A percentile compares a stretch with the other conserved stretches of the same genome.
phyloP scores from a whole-genome alignment of 1,139 yeast species.

The Candida sp. region DNA sequence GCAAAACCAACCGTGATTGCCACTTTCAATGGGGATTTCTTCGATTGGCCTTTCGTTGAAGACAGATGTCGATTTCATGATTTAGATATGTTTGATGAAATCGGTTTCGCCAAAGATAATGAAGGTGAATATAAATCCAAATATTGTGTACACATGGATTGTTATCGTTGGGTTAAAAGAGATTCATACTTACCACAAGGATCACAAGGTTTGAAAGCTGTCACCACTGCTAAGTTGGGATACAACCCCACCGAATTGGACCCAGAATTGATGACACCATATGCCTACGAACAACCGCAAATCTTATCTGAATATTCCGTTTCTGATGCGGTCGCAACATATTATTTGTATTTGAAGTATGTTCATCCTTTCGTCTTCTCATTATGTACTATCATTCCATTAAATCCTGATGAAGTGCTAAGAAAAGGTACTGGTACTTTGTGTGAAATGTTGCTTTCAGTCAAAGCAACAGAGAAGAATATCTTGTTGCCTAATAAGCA shows the following conservation, averaged over 20 bases:
- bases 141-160: conserved; percentile 96
- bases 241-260: conserved; percentile 96
- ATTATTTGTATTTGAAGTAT: conserved; percentile 91
- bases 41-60: conserved; percentile 99
- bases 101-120: conserved; percentile 86
- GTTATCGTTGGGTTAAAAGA: conserved; percentile 98
- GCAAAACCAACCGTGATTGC: conserved; percentile 92
- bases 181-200: conserved; percentile 98
- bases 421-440: conserved; percentile 98
- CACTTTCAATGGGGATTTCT: conserved; percentile 97
- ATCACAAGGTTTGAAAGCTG: conserved; percentile 97
- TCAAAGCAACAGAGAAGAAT: conserved; percentile 80
- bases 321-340: conserved; percentile 99
- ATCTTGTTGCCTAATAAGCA: conserved; percentile 92
- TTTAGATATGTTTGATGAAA: conserved; percentile 85
- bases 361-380: conserved; percentile 98
- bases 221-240: conserved; percentile 92
- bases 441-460: conserved; percentile 97
- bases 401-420: conserved; percentile 94
- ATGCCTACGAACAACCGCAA: conserved; percentile 94
- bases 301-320: conserved; percentile 93
- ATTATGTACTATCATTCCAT: conserved; percentile 90
- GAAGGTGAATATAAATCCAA: conserved; percentile 94
- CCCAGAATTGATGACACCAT: conserved; percentile 98
- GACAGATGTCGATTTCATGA: conserved; percentile 82